A percentile compares a stretch with the other conserved stretches of the same genome.
These are phyloP conservation scores for Penicillium sp. DNA, from an alignment of 2,329 filamentous ascomycete species.

Conservation along the genomic window DNA sequence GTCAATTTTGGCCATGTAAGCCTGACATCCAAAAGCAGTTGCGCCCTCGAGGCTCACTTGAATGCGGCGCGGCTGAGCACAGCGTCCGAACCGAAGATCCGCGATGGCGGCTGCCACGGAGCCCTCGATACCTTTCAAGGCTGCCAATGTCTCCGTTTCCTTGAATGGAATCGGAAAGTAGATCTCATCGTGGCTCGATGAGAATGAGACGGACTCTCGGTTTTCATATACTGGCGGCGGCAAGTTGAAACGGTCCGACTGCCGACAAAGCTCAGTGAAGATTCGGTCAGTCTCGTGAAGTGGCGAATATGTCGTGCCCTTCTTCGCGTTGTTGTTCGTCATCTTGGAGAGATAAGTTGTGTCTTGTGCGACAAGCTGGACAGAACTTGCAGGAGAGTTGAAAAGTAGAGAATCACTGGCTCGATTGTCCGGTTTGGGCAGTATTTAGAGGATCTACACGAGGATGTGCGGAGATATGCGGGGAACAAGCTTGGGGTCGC, in stretches of 20 bases:
- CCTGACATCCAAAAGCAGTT: conserved; percentile 38
- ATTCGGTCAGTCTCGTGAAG: conserved; percentile 34
- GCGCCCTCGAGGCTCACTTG: conserved; percentile 35
- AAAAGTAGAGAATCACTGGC: too few relatives aligned
- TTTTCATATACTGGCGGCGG: conserved; percentile 27
- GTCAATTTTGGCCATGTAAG: conserved; percentile 39
- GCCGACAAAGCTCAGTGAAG: conserved; percentile 31
- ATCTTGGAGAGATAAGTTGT: conserved; percentile 7
- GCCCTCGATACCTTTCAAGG: conserved; percentile 56
- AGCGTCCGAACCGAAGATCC: conserved; percentile 47
- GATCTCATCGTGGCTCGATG: conserved; percentile 31
- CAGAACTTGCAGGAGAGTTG: too few relatives aligned
- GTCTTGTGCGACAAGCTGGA: too few relatives aligned
- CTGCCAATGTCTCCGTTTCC: conserved; percentile 48
- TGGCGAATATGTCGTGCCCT: conserved; percentile 26
- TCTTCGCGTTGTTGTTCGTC: conserved; percentile 7
- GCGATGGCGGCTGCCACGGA: conserved; percentile 56
- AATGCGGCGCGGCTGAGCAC: conserved; percentile 32
- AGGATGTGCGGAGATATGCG: too few relatives aligned
- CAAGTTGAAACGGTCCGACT: conserved; percentile 29
- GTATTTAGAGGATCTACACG: too few relatives aligned
- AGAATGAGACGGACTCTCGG: conserved; percentile 33
- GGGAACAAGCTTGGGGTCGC: too few relatives aligned
- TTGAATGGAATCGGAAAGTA: conserved; percentile 46
- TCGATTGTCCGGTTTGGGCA: too few relatives aligned